phyloP scores from a whole-genome alignment of 257 asterid genomes.

The Jaltomata sinuosa region DNA sequence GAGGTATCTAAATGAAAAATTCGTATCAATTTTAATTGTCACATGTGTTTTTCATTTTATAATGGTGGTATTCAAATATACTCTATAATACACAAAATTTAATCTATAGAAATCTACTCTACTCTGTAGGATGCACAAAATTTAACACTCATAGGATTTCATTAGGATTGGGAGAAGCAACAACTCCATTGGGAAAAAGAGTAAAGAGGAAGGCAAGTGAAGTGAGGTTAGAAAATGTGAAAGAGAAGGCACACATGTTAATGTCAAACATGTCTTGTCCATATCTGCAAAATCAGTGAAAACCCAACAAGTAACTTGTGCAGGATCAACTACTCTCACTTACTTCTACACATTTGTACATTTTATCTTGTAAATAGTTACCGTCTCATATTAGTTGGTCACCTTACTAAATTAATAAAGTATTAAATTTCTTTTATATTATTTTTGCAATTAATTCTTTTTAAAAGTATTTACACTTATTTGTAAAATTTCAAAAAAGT shows the following conservation, averaged over 20 bases:
- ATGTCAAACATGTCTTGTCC: conserved; percentile 17
- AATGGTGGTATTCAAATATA: not conserved
- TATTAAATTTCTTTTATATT: too few species aligned
- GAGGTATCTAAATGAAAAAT: too few species aligned
- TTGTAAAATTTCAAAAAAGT: too few species aligned
- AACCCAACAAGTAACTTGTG: not conserved
- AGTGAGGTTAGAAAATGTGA: not conserved
- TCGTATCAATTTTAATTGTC: not conserved
- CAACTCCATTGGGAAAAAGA: not conserved
- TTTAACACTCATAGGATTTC: not conserved
- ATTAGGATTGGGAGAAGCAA: not conserved
- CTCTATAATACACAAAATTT: not conserved
- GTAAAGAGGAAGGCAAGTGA: not conserved
- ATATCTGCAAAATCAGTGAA: not conserved
- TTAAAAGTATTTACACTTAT: too few species aligned
- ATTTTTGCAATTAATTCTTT: too few species aligned
- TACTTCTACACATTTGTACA: not conserved
- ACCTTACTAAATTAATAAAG: too few species aligned
- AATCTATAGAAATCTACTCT: not conserved
- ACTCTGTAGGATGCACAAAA: not conserved
- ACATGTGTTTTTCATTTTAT: not conserved
- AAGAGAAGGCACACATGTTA: not conserved
- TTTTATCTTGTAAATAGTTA: not conserved
- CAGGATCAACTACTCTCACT: not conserved
- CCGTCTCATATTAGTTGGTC: too few species aligned